Evolutionary conservation across 2,329 filamentous ascomycete genomes (phyloP).

Genomic region (Botrytis hyacinthi): DNA sequence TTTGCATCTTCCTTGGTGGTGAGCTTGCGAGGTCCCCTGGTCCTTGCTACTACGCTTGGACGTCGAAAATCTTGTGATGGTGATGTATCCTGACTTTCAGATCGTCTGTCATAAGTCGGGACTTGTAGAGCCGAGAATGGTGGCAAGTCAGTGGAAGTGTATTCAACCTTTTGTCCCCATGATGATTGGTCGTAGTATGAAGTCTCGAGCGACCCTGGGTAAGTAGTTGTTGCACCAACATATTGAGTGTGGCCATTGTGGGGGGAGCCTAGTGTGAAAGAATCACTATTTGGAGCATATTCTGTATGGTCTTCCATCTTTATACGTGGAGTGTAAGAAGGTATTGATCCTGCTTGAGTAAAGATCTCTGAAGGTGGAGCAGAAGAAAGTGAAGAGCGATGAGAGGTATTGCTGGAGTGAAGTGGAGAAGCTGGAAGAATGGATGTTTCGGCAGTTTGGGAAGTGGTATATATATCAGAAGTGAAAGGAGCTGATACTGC

Average conservation of each 20-base stretch:
- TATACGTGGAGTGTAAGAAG: slow-evolving; percentile 35
- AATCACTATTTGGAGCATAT: slow-evolving; percentile 30
- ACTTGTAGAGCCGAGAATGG: slow-evolving; percentile 34
- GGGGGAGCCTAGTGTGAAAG: slow-evolving; percentile 34
- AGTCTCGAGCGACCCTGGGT: slow-evolving; percentile 34
- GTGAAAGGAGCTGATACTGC: slow-evolving; percentile 45
- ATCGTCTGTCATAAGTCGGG: slow-evolving; percentile 33
- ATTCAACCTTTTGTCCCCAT: slow-evolving; percentile 35
- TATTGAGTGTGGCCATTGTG: slow-evolving; percentile 30
- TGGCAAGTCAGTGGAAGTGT: slow-evolving; percentile 32
- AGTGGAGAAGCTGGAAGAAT: slow-evolving; percentile 36
- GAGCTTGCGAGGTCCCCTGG: slow-evolving; percentile 47
- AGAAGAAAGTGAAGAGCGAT: slow-evolving; percentile 39
- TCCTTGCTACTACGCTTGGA: slow-evolving; percentile 31
- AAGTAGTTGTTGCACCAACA: slow-evolving; percentile 30
- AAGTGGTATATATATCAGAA: slow-evolving; percentile 47
- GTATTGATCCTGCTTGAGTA: slow-evolving; percentile 35
- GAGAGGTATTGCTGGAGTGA: slow-evolving; percentile 36
- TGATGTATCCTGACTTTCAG: slow-evolving; percentile 31
- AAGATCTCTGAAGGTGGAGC: slow-evolving; percentile 37
- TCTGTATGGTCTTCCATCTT: slow-evolving; percentile 39
- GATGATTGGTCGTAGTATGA: slow-evolving; percentile 33
- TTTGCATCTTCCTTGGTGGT: slow-evolving; percentile 69
- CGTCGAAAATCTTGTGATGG: slow-evolving; percentile 27
- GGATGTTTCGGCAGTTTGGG: slow-evolving; percentile 41